phyloP scores from a whole-genome alignment of 1,284 basidiomycete species.

The Rhodofomes roseus region DNA sequence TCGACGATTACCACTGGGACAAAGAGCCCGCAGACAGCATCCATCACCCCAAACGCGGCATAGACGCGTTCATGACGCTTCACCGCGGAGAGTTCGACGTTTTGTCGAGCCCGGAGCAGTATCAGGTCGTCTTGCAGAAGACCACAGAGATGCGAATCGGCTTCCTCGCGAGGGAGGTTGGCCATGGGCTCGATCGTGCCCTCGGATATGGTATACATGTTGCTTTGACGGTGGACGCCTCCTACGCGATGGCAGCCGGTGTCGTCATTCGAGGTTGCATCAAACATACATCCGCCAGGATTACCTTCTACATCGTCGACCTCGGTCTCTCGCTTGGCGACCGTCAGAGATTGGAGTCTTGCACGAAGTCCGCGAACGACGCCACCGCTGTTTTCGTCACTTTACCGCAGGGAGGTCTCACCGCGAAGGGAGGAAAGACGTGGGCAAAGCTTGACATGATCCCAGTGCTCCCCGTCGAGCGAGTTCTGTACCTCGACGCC shows the following conservation, averaged over 20 bases:
- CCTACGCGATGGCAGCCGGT: constrained; percentile 46
- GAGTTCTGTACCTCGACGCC: constrained; percentile 50
- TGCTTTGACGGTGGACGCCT: constrained; percentile 39
- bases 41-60: constrained; percentile 52
- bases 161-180: constrained; percentile 35
- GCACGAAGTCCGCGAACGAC: constrained; percentile 26
- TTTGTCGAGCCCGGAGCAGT: constrained; percentile 36
- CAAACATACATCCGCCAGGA: constrained; percentile 33
- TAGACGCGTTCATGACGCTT: constrained; percentile 50
- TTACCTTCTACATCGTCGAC: constrained; percentile 49
- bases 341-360: constrained; percentile 30
- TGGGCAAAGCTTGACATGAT: constrained; percentile 55
- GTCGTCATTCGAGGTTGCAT: constrained; percentile 44
- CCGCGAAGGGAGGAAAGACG: constrained; percentile 27
- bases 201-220: constrained; percentile 47
- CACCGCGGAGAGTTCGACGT: constrained; percentile 45
- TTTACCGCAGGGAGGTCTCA: constrained; percentile 31
- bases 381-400: constrained; percentile 41
- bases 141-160: constrained; percentile 50
- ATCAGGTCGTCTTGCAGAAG: constrained; percentile 52
- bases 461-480: constrained; percentile 42
- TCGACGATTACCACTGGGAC: constrained; percentile 57
- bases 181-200: constrained; percentile 14
- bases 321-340: constrained; percentile 38
- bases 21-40: constrained; percentile 44